These are phyloP conservation scores for Sugiyamaella boreocaroliniensis DNA, from an alignment of 805 yeast genomes.

Conservation along the genomic window DNA sequence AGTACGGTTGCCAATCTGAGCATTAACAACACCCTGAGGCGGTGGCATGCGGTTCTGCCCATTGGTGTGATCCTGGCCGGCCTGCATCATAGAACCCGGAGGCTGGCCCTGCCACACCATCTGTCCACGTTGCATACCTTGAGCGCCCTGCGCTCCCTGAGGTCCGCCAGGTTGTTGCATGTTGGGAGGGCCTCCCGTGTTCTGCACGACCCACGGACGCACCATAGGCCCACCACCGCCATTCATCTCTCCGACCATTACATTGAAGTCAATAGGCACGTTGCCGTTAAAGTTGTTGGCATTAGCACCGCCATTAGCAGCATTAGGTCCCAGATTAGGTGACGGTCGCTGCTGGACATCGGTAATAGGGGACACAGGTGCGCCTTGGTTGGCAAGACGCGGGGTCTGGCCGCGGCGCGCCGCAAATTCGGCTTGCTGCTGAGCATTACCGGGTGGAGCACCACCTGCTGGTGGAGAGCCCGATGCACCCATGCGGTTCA, in stretches of 20 bases:
- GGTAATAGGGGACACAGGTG: slow-evolving; percentile 24
- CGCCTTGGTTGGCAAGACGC: slow-evolving; percentile 24
- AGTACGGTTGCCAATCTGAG: slow-evolving; percentile 18
- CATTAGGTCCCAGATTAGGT: slow-evolving; percentile 2
- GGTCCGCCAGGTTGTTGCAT: slow-evolving; percentile 6
- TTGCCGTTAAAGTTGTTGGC: slow-evolving; percentile 18
- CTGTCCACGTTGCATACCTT: slow-evolving; percentile 2
- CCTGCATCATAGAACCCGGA: slow-evolving; percentile 1
- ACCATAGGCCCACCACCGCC: slow-evolving; percentile 19
- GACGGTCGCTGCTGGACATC: slow-evolving; percentile 9
- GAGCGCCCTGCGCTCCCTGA: slow-evolving; percentile 4
- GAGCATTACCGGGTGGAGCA: slow-evolving; percentile 4
- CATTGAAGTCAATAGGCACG: slow-evolving; percentile 26
- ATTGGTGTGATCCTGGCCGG: neutral
- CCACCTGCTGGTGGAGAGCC: slow-evolving; percentile 9
- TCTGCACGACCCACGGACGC: slow-evolving; percentile 17
- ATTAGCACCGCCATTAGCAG: neutral
- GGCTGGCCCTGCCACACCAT: slow-evolving; percentile 13
- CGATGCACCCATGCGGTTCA: slow-evolving; percentile 7
- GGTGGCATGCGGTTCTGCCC: slow-evolving; percentile 21
- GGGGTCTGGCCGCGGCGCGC: slow-evolving; percentile 24
- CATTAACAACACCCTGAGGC: slow-evolving; percentile 19
- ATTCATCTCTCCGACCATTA: slow-evolving; percentile 25
- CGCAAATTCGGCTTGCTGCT: slow-evolving; percentile 4
- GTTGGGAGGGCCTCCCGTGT: slow-evolving; percentile 7